These are phyloP conservation scores for Chlorella sp. DNA, from an alignment of 139 green algal genomes.

Conservation along the genomic window DNA sequence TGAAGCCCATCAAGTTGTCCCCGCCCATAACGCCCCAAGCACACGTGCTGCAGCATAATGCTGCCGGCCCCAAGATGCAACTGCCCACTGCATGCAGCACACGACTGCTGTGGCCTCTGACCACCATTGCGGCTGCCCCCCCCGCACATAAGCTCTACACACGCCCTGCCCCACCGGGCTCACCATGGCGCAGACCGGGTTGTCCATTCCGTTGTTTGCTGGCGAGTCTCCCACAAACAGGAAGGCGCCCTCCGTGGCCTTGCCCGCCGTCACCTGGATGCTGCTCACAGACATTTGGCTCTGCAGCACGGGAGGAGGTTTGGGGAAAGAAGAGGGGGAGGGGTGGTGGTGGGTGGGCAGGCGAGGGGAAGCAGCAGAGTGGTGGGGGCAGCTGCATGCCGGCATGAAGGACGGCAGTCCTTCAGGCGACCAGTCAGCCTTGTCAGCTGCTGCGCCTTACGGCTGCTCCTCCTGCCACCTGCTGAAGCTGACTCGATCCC, in stretches of 20 bases:
- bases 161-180: too few relatives aligned
- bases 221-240: slow-evolving; percentile 35
- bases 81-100: too few relatives aligned
- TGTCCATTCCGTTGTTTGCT: slow-evolving; percentile 38
- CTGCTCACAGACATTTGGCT: neutral
- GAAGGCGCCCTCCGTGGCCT: slow-evolving; percentile 9
- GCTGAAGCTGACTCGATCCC: neutral
- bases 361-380: neutral
- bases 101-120: too few relatives aligned
- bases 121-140: too few relatives aligned
- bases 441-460: too few relatives aligned
- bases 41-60: too few relatives aligned
- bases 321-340: neutral
- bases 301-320: neutral
- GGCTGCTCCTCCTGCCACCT: neutral
- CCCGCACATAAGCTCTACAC: too few relatives aligned
- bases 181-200: slow-evolving; percentile 34
- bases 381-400: too few relatives aligned
- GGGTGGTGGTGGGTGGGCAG: neutral
- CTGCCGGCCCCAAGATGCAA: too few relatives aligned
- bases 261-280: slow-evolving; percentile 11
- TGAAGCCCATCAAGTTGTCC: too few relatives aligned
- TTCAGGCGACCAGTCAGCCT: too few relatives aligned
- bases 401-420: neutral
- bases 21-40: too few relatives aligned